These are phyloP conservation scores for Microbotryum intermedium DNA, from an alignment of 1,284 basidiomycete genomes.

Conservation along the genomic window DNA sequence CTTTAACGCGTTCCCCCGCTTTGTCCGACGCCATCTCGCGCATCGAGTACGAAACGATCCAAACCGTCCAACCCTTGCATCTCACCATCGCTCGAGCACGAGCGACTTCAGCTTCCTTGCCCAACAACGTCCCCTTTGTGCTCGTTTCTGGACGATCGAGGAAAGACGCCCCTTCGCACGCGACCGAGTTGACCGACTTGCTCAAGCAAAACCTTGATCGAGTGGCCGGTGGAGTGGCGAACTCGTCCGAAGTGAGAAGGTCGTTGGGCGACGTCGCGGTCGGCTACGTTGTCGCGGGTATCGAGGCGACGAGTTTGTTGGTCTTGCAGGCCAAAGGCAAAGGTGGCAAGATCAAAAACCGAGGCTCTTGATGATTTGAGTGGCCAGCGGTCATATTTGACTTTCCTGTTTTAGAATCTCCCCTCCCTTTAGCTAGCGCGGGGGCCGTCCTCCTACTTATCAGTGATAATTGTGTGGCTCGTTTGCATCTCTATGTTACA, in stretches of 20 bases:
- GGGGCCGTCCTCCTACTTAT: no score
- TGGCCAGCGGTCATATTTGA: no score
- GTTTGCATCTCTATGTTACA: no score
- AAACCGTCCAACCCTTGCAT: conserved; percentile 51
- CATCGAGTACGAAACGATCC: conserved; percentile 1
- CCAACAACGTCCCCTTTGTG: conserved; percentile 43
- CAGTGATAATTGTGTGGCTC: no score
- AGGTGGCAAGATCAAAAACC: conserved; percentile 5
- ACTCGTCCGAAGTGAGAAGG: conserved; percentile 60
- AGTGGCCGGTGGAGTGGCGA: conserved; percentile 23
- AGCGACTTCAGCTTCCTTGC: conserved; percentile 33
- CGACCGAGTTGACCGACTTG: conserved; percentile 55
- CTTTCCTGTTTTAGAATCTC: no score
- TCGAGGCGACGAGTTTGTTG: conserved; percentile 25
- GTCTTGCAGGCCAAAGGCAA: conserved; percentile 23
- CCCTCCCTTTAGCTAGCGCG: no score
- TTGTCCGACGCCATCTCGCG: conserved; percentile 39
- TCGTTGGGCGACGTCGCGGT: conserved; percentile 73
- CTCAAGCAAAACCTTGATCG: conserved; percentile 47
- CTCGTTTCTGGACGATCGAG: conserved; percentile 63
- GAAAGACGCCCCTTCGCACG: conserved; percentile 54
- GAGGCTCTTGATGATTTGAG: not conserved
- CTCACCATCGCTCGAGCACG: conserved; percentile 46
- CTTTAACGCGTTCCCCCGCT: conserved; percentile 31
- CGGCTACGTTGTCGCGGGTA: conserved; percentile 56